phyloP scores from a whole-genome alignment of 805 yeast species.

The Wickerhamomyces chambardii region DNA sequence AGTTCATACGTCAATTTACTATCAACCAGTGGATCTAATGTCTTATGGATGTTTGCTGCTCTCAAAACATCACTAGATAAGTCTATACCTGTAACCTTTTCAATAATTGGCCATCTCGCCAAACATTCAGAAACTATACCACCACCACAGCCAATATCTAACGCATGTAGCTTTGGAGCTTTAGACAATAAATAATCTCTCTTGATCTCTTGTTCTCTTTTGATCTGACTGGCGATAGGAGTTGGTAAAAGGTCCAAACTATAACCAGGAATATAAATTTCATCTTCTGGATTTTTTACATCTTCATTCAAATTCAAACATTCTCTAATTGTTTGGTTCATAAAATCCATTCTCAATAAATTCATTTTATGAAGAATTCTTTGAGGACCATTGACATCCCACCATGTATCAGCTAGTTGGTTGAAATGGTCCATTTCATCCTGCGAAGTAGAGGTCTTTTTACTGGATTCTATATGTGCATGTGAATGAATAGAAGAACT shows the following conservation, averaged over 20 bases:
- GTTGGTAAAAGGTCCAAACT: conserved; percentile 57
- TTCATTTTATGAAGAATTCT: conserved; percentile 94
- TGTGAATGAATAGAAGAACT: neutral
- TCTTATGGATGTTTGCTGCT: conserved; percentile 67
- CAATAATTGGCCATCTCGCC: conserved; percentile 62
- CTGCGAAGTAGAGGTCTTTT: conserved; percentile 31
- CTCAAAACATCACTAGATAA: conserved; percentile 73
- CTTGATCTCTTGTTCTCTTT: conserved; percentile 38
- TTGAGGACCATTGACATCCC: conserved; percentile 94
- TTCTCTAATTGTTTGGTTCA: conserved; percentile 46
- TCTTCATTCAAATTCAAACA: conserved; percentile 10
- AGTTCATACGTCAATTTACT: conserved; percentile 52
- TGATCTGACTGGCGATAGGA: conserved; percentile 36
- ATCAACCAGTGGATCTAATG: conserved; percentile 53
- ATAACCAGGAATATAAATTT: conserved; percentile 72
- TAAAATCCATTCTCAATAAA: conserved; percentile 78
- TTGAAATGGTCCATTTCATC: conserved; percentile 79
- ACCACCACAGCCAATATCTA: conserved; percentile 99
- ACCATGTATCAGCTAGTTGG: conserved; percentile 91
- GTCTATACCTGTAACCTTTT: conserved; percentile 73
- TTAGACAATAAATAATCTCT: conserved; percentile 24
- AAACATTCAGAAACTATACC: conserved; percentile 84
- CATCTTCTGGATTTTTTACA: conserved; percentile 27
- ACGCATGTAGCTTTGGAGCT: conserved; percentile 32
- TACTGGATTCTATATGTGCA: neutral